Conservation (phyloP, 495 filamentous ascomycete species). For the Tuber umbilicatum region DNA sequence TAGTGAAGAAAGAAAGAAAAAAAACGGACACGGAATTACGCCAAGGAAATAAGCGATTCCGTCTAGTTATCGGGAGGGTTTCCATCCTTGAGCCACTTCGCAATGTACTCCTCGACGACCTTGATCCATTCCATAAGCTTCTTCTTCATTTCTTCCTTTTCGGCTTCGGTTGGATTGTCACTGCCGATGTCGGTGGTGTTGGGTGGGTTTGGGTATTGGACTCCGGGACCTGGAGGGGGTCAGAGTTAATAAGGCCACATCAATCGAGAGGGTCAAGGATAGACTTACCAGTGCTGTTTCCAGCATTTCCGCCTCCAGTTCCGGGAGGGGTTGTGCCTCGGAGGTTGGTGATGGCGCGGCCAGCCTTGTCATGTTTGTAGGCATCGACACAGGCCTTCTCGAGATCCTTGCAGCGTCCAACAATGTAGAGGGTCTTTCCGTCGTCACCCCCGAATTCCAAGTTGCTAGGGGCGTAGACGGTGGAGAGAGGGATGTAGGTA, state of each 20-base stretch:
- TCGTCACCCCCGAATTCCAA: conserved; percentile 31
- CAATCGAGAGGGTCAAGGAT: background rate
- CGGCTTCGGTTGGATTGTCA: background rate
- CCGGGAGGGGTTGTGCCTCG: background rate
- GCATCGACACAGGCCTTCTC: conserved; percentile 19
- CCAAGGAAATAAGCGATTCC: background rate
- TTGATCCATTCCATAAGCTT: background rate
- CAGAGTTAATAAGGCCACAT: background rate
- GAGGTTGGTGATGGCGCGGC: conserved; percentile 19
- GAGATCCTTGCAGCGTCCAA: conserved; percentile 21
- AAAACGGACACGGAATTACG: background rate
- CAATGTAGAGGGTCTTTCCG: conserved; percentile 25
- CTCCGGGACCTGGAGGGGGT: background rate
- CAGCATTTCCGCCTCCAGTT: background rate
- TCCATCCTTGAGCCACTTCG: background rate
- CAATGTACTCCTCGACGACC: background rate
- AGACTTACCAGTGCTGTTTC: background rate
- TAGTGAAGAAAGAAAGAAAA: background rate
- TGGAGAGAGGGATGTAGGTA: conserved; percentile 10
- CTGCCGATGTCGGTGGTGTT: background rate
- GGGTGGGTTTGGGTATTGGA: background rate
- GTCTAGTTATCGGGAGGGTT: background rate
- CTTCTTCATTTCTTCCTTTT: background rate
- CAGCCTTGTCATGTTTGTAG: conserved; percentile 14
- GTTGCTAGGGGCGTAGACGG: conserved; percentile 22